Conservation (phyloP, 202 grass and related monocot species). For the Setaria italica region DNA sequence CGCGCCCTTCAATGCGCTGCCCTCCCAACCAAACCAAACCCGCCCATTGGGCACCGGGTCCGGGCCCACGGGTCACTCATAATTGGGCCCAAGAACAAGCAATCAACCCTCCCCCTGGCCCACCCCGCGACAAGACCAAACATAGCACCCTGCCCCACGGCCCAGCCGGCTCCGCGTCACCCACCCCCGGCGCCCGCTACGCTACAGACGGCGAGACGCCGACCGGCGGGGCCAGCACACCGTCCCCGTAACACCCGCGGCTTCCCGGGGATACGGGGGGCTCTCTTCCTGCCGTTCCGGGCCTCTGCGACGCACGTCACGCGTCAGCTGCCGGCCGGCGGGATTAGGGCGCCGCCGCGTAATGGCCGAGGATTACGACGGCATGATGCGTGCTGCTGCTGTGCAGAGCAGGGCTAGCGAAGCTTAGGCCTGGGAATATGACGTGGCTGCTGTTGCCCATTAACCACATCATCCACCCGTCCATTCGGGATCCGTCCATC, state of each 20-base stretch:
- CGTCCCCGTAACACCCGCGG: neutral
- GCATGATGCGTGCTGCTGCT: neutral
- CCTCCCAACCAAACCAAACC: constrained; percentile 27
- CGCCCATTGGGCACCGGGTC: neutral
- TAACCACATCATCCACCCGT: neutral
- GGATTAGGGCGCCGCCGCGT: neutral
- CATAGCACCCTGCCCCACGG: constrained; percentile 45
- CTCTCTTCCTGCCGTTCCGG: neutral
- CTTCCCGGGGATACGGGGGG: neutral
- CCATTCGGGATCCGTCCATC: neutral
- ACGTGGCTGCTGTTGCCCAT: constrained; percentile 17
- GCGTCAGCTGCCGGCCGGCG: neutral
- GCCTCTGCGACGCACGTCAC: neutral
- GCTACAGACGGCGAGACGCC: neutral
- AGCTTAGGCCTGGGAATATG: neutral
- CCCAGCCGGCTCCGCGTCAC: neutral
- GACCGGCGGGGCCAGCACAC: neutral
- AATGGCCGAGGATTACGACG: neutral
- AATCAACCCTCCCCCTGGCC: neutral
- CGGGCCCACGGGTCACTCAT: constrained; percentile 30
- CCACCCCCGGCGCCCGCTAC: no score
- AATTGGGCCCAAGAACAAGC: constrained; percentile 30
- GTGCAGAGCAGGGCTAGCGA: no score
- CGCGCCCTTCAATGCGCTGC: constrained; percentile 42
- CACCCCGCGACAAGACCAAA: constrained; percentile 45